A percentile compares a stretch with the other conserved stretches of the same genome.
These are phyloP conservation scores for Melastoma candidum DNA, from an alignment of 441 rosid genomes.

Conservation along the genomic window DNA sequence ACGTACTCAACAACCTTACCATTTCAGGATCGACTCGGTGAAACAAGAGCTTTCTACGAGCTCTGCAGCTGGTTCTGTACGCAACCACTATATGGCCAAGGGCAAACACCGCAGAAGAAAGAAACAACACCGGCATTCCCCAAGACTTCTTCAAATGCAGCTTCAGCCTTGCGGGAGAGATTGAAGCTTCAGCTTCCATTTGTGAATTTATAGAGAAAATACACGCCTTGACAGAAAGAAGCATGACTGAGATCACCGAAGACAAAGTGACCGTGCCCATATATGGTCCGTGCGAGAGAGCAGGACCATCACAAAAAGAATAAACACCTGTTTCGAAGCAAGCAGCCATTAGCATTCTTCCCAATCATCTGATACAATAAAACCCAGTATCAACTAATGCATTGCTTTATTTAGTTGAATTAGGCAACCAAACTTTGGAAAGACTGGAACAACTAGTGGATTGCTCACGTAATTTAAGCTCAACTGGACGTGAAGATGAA, in stretches of 20 bases:
- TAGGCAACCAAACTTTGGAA: too few species aligned
- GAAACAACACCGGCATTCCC: slow-evolving; percentile 98
- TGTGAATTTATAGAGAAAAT: slow-evolving; percentile 63
- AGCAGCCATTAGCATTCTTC: slow-evolving; percentile 3
- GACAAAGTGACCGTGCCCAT: slow-evolving; percentile 68
- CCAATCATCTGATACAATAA: neutral
- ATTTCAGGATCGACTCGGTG: slow-evolving; percentile 90
- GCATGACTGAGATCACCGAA: slow-evolving; percentile 55
- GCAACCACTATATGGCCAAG: slow-evolving; percentile 88
- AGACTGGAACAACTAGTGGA: too few species aligned
- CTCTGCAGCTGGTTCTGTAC: slow-evolving; percentile 88
- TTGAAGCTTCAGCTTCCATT: slow-evolving; percentile 53
- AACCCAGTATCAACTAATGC: neutral
- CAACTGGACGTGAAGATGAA: too few species aligned
- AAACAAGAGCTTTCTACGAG: slow-evolving; percentile 77
- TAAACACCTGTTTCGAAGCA: slow-evolving; percentile 48
- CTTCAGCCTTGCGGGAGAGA: slow-evolving; percentile 57
- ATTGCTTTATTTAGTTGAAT: too few species aligned
- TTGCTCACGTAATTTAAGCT: too few species aligned
- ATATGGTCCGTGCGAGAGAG: slow-evolving; percentile 70
- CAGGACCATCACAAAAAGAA: slow-evolving; percentile 58
- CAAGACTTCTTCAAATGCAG: slow-evolving; percentile 84
- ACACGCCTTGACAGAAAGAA: slow-evolving; percentile 68
- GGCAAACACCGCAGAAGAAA: slow-evolving; percentile 84
- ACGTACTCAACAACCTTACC: slow-evolving; percentile 29